Conservation (phyloP, 352 stramenopile genomes). For the Pythium aristosporum region DNA sequence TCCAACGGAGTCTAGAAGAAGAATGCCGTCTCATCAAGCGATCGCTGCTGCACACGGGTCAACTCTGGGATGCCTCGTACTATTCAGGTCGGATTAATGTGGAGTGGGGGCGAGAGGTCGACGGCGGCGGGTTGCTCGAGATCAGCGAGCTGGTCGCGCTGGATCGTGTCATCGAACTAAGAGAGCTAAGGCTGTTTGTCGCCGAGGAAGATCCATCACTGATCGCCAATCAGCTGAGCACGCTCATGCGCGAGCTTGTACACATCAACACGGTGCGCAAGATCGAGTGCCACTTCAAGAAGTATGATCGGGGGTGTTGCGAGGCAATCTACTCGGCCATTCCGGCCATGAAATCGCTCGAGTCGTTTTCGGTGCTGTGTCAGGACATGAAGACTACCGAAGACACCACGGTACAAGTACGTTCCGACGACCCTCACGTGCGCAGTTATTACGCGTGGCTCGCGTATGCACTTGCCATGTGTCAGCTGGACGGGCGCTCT, state of each 20-base stretch:
- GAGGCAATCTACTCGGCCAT: not conserved
- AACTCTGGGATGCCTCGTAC: not conserved
- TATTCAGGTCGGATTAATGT: not conserved
- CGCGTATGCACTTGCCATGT: not conserved
- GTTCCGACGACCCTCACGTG: not conserved
- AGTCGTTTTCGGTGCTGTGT: not conserved
- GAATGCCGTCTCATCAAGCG: not conserved
- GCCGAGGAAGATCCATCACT: not conserved
- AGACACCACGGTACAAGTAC: too few species aligned
- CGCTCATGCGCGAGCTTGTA: constrained; percentile 2
- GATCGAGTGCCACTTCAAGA: not conserved
- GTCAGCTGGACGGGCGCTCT: not conserved
- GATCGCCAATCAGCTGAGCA: not conserved
- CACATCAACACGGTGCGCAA: not conserved
- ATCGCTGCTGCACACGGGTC: not conserved
- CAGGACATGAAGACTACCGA: not conserved
- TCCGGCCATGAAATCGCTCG: not conserved
- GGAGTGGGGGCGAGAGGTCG: not conserved
- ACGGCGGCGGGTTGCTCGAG: not conserved
- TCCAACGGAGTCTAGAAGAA: not conserved
- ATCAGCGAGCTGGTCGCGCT: not conserved
- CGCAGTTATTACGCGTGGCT: constrained; percentile 8
- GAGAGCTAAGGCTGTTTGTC: not conserved
- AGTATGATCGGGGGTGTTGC: not conserved
- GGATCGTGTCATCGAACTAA: not conserved